phyloP scores from a whole-genome alignment of 192 early-diverging fungal genomes.

The Rhizophlyctis rosea region DNA sequence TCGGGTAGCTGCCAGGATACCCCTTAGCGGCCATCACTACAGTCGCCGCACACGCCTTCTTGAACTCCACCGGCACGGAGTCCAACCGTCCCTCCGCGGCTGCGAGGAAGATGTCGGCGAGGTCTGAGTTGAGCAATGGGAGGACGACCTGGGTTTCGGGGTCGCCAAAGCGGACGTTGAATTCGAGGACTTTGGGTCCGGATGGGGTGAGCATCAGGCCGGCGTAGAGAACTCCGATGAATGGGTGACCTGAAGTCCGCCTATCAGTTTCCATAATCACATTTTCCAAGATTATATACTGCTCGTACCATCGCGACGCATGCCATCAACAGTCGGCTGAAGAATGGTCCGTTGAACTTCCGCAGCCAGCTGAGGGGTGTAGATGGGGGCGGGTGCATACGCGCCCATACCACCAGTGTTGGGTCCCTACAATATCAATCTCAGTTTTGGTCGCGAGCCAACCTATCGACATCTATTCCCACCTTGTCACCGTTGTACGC shows the following conservation, averaged over 20 bases:
- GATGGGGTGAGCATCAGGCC: constrained; percentile 91
- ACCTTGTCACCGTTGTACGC: constrained; percentile 86
- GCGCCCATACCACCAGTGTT: constrained; percentile 99
- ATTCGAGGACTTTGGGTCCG: constrained; percentile 95
- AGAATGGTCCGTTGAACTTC: constrained; percentile 75
- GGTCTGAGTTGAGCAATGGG: constrained; percentile 84
- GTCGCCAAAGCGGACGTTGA: constrained; percentile 98
- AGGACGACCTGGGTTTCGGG: constrained; percentile 96
- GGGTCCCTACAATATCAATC: constrained; percentile 76
- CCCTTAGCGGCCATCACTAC: constrained; percentile 91
- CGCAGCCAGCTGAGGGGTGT: constrained; percentile 68
- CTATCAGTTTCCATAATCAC: constrained; percentile 15
- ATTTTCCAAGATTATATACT: constrained; percentile 5
- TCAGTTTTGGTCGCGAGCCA: background rate
- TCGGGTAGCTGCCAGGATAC: constrained; percentile 86
- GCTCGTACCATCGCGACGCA: constrained; percentile 77
- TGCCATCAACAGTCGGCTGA: constrained; percentile 91
- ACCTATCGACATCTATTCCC: too few species aligned
- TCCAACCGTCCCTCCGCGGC: constrained; percentile 88
- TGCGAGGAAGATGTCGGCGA: constrained; percentile 84
- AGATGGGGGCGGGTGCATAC: constrained; percentile 94
- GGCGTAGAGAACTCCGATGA: constrained; percentile 95
- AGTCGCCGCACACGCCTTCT: constrained; percentile 77
- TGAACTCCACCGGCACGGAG: constrained; percentile 72
- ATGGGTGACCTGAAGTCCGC: too few species aligned